phyloP scores from a whole-genome alignment of 2,329 filamentous ascomycete genomes.

The Botrytis pseudocinerea region DNA sequence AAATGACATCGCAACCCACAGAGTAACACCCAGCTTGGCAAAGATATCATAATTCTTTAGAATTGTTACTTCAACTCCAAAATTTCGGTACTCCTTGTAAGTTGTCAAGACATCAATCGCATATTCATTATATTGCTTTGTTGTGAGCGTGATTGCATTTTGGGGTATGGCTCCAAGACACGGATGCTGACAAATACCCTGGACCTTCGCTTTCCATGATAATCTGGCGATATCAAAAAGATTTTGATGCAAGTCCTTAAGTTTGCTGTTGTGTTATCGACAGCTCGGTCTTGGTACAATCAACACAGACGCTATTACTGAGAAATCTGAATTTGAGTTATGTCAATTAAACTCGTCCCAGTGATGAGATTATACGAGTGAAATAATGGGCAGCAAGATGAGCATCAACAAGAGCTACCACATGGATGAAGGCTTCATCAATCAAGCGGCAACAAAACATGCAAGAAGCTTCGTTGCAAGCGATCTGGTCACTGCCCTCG shows the following conservation, averaged over 20 bases:
- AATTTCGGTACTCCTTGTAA: accelerated
- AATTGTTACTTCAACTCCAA: neutral
- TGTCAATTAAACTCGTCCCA: neutral
- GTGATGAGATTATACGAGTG: neutral
- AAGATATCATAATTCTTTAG: too few species aligned
- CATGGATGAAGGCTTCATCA: neutral
- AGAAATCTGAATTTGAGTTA: neutral
- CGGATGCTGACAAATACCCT: neutral
- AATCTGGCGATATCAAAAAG: neutral
- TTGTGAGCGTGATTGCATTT: neutral
- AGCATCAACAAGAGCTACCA: neutral
- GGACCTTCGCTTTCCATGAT: neutral
- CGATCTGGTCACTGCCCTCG: too few species aligned
- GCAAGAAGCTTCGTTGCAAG: too few species aligned
- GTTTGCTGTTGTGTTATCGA: too few species aligned
- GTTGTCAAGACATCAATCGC: neutral
- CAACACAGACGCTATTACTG: neutral
- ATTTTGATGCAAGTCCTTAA: too few species aligned
- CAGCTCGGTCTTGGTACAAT: neutral
- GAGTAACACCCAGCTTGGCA: too few species aligned
- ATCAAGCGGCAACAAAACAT: neutral
- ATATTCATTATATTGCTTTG: neutral
- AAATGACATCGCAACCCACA: neutral
- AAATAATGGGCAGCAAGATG: neutral
- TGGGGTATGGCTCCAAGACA: neutral